Base-by-base conservation (phyloP, 1,284 basidiomycete genomes). In the Golubevia pallescens region DNA sequence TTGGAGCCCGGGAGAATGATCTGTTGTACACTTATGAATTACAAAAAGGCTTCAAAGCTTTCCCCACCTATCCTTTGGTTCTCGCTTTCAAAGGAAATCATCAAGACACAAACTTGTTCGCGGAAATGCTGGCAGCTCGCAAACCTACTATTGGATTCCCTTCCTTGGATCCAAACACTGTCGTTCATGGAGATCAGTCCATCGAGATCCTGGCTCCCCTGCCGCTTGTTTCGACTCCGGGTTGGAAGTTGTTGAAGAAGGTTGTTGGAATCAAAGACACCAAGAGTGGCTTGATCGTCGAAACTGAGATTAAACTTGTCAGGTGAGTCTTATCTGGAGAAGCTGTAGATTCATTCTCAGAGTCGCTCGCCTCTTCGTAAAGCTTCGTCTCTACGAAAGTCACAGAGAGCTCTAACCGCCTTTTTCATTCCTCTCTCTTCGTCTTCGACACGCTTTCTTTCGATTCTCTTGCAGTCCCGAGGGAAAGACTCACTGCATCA, bases 161-260 rank as follows among this genome's bases (percentile, higher is more conserved):
- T 14, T 34, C 54, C 19, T 28, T 20, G 23, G 7, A 20, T 20
- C 58, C 77, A 24, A 76, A 81, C 69, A 81, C 77, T 2, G 66
- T 81, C 54, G 79, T 81, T 2, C 79, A 81, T 61, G 79, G 78
- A 34, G 79, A 81, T 62, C 79, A 81, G 68, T 71, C 66, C n/a
- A 73, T 81, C 61, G 70, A 71, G 58, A 64, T 81, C 3, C 67
- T 75, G 32, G 62, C 63, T 19, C 73, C 71, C 38, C 66, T 81
- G 14, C 79, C 78, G 0, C 14, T 65, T 28, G 66, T 70, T 34
- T 70, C 70, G 4, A 74, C 72, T 20, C 65, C 71, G 21, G 78
- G 78, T 7, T 81, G 77, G 78, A 78, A 78, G 63, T 62, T 81
- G 7, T 59, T 65, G 2, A 81, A 80, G 65, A 66, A 75, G 20